A percentile compares a stretch with the other conserved stretches of the same genome.
Conservation (phyloP, 345 rosid genomes). For the Stellera chamaejasme region DNA sequence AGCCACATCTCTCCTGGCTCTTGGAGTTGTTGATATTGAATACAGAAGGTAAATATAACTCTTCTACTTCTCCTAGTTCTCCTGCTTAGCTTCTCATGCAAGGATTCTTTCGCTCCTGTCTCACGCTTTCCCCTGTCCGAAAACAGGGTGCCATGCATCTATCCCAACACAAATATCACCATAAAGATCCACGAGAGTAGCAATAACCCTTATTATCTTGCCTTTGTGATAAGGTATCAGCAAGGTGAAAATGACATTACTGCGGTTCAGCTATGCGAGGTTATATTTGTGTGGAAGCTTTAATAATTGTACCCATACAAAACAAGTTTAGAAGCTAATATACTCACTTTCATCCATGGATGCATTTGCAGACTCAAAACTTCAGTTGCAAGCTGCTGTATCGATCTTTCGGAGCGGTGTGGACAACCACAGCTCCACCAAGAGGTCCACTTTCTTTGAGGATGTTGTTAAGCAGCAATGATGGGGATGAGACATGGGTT, state of each 20-base stretch:
- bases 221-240: constrained; percentile 50
- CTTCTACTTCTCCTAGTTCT: too few species aligned
- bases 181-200: constrained; percentile 61
- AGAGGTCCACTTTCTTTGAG: constrained; percentile 49
- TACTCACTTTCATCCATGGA: too few species aligned
- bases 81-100: background rate
- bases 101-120: background rate
- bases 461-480: constrained; percentile 48
- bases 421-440: constrained; percentile 42
- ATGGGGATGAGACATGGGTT: constrained; percentile 57
- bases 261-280: constrained; percentile 73
- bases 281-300: constrained; percentile 4
- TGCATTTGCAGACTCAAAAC: constrained; percentile 33
- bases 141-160: constrained; percentile 56
- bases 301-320: too few species aligned
- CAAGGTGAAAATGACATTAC: constrained; percentile 61
- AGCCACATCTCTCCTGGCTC: constrained; percentile 33
- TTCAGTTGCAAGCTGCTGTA: constrained; percentile 29
- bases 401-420: constrained; percentile 16
- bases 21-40: constrained; percentile 47
- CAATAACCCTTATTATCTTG: constrained; percentile 55
- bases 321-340: too few species aligned
- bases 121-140: constrained; percentile 1
- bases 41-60: constrained; percentile 37
- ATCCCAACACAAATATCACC: constrained; percentile 49